Percentiles rank a stretch among this genome's conserved stretches.
These are phyloP conservation scores for Phytomonas serpens DNA, from an alignment of 208 protist genomes.

Conservation along the genomic window DNA sequence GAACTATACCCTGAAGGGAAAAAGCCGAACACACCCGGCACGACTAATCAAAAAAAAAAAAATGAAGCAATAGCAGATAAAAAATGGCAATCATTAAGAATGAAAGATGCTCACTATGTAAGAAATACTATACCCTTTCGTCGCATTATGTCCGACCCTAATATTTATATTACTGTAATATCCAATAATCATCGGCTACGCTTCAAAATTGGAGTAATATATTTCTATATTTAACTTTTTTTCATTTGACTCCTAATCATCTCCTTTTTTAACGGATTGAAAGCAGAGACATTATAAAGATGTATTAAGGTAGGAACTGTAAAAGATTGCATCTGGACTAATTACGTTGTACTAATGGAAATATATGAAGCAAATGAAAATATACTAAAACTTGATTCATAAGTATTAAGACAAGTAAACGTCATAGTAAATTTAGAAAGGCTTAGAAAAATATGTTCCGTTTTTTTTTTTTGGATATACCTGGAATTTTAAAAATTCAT, in stretches of 20 bases:
- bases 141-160: neutral
- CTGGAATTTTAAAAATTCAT: constrained; percentile 3
- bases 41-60: constrained; percentile 8
- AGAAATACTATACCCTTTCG: neutral
- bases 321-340: neutral
- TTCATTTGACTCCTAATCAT: too few relatives aligned
- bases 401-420: neutral
- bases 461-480: too few relatives aligned
- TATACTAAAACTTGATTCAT: neutral
- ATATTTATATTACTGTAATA: constrained; percentile 13
- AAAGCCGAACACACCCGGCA: constrained; percentile 13
- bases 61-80: constrained; percentile 10
- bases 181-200: neutral
- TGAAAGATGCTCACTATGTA: neutral
- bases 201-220: too few relatives aligned
- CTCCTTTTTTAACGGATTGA: neutral
- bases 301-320: neutral
- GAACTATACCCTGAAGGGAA: neutral
- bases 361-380: neutral
- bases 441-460: too few relatives aligned
- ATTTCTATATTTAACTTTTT: too few relatives aligned
- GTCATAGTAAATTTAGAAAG: neutral
- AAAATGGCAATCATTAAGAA: constrained; percentile 15
- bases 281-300: neutral
- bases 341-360: neutral